A percentile compares a stretch with the other conserved stretches of the same genome.
Evolutionary conservation across 164 flowering plant species (phyloP).

Genomic region (Stephania cephalantha): DNA sequence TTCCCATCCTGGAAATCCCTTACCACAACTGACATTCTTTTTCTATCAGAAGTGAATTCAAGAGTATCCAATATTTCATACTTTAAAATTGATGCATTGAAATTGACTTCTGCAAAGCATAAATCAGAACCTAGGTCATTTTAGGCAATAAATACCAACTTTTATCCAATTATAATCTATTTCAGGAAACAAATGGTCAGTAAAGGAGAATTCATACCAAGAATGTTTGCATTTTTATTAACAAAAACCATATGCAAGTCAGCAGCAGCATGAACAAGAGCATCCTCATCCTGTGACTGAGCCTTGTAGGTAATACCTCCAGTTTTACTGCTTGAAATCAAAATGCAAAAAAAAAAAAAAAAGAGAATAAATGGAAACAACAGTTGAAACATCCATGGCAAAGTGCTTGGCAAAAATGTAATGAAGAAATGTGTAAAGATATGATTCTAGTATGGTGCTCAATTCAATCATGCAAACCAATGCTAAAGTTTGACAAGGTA

Average conservation of each 20-base stretch:
- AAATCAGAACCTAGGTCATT: slow-evolving; percentile 12
- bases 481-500: not conserved
- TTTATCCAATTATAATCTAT: not conserved
- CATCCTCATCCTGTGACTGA: slow-evolving; percentile 99
- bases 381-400: not conserved
- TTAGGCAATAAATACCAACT: not conserved
- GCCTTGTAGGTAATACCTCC: slow-evolving; percentile 78
- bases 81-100: slow-evolving; percentile 41
- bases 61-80: slow-evolving; percentile 85
- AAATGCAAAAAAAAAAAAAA: not conserved
- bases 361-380: not conserved
- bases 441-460: not conserved
- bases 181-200: not conserved
- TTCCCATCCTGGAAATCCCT: slow-evolving; percentile 68
- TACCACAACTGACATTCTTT: slow-evolving; percentile 93
- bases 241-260: slow-evolving; percentile 67
- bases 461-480: not conserved
- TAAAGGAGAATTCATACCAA: slow-evolving; percentile 40
- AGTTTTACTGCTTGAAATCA: slow-evolving; percentile 44
- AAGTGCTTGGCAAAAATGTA: not conserved
- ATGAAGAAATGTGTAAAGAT: not conserved
- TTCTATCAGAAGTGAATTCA: slow-evolving; percentile 97
- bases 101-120: slow-evolving; percentile 63
- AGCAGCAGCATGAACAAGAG: slow-evolving; percentile 95
- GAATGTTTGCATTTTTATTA: slow-evolving; percentile 55